Percentiles rank a stretch among this genome's conserved stretches.
Conservation (phyloP, 148 eudicot species). For the Vaccinium darrowii region DNA sequence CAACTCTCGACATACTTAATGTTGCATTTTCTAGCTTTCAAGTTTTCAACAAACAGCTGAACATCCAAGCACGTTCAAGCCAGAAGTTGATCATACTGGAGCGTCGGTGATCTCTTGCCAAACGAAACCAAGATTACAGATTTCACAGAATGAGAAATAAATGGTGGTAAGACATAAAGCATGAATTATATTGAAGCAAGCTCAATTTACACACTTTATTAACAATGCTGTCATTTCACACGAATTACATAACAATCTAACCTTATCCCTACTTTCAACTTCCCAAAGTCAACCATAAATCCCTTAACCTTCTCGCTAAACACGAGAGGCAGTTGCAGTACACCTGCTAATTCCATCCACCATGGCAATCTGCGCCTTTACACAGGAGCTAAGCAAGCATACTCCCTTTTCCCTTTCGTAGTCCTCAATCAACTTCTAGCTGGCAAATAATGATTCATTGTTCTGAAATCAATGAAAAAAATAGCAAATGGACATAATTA, state of each 20-base stretch:
- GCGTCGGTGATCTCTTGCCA: not conserved
- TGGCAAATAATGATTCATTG: not conserved
- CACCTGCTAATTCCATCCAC: not conserved
- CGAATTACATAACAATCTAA: not conserved
- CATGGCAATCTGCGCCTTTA: not conserved
- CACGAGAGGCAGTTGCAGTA: not conserved
- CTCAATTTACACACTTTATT: slow-evolving; percentile 4
- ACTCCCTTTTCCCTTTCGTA: not conserved
- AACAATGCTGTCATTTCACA: not conserved
- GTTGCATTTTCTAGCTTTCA: slow-evolving; percentile 1
- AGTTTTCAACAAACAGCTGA: not conserved
- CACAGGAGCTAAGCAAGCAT: not conserved
- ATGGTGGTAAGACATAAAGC: not conserved
- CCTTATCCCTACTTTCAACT: not conserved
- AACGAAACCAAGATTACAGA: slow-evolving; percentile 1
- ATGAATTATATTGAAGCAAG: not conserved
- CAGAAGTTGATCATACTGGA: not conserved
- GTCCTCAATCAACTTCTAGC: not conserved
- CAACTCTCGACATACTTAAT: not conserved
- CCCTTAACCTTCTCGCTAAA: not conserved
- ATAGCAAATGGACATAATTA: slow-evolving; percentile 12
- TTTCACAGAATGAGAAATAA: not conserved
- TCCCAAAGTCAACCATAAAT: not conserved
- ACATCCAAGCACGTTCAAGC: not conserved
- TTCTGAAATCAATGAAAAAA: not conserved